Base-by-base conservation (phyloP, 768 basidiomycete genomes). In the Termitomyces sp. region DNA sequence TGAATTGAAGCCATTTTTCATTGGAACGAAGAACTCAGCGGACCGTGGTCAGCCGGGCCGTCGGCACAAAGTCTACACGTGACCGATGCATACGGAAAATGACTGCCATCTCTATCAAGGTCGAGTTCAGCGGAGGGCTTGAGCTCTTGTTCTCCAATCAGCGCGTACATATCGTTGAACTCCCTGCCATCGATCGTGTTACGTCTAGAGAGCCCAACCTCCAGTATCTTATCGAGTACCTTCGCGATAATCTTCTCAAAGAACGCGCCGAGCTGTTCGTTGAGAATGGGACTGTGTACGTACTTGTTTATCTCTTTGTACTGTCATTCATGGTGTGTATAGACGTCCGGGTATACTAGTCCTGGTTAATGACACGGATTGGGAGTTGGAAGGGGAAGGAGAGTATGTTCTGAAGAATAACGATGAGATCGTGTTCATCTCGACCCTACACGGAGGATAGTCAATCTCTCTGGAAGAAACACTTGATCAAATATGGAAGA, bases 391-490 rank as follows among this genome's bases (percentile, higher is more conserved):
- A 68, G 94, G 93, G 34, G 96, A 98, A 69, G 86, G 91, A 21
- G 86, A 89, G 6, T 97, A 96, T 68, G 76, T 73, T 59, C 72
- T 98, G 56, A 74, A 88, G 68, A 74, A 85, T 32, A 78, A 82
- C 0, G 97, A 99, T 67, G 91, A 95, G 73, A 81, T 98, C 59
- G 92, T 98, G 16, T 96, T 99, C 70, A 98, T 99, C 58, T 96
- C 93, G 21, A 98, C 95, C 0, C 72, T 98, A 48, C 96, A 98
- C 64, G 96, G 96, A 2, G 94, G 94, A 54, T 96, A 70, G 40
- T 8, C 2, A 10, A 27, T 28, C 12, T n/a, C n/a, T 39, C n/a
- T 25, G n/a, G 28, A 17, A 30, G 23, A 19, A 34, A 14, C 21
- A 21, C 19, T 32, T 6, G n/a, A n/a, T 32, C 7, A 25, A 42